Evolutionary conservation across 73 alveolate species (phyloP).

Genomic region (Symbiodinium pilosum): DNA sequence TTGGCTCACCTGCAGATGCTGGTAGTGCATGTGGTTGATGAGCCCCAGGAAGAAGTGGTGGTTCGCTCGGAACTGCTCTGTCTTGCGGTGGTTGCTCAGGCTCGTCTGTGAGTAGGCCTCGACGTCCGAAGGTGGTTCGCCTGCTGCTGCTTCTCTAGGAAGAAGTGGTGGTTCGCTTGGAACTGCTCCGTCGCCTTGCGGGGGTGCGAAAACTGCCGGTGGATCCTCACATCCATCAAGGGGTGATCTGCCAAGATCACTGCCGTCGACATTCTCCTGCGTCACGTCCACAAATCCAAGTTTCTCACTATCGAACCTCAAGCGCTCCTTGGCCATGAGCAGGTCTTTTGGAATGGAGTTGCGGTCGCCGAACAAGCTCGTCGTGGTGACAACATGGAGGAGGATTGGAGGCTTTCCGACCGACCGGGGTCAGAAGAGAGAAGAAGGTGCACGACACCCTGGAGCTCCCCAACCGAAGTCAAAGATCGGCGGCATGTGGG

Average conservation of each 20-base stretch:
- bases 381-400: not conserved
- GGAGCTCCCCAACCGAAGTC: not conserved
- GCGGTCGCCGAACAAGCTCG: not conserved
- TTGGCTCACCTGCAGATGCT: too few species aligned
- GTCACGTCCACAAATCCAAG: not conserved
- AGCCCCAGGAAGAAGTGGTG: too few species aligned
- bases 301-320: not conserved
- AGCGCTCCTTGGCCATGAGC: not conserved
- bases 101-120: not conserved
- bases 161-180: not conserved
- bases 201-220: not conserved
- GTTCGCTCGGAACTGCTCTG: too few species aligned
- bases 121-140: not conserved
- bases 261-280: not conserved
- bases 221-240: too few species aligned
- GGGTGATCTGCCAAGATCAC: not conserved
- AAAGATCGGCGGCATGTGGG: not conserved
- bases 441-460: not conserved
- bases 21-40: too few species aligned
- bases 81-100: not conserved
- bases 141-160: too few species aligned
- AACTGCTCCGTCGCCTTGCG: not conserved
- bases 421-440: not conserved
- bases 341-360: not conserved
- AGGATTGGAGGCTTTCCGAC: not conserved